These are phyloP conservation scores for Ceratocystis variospora DNA, from an alignment of 2,329 filamentous ascomycete species.

Conservation along the genomic window DNA sequence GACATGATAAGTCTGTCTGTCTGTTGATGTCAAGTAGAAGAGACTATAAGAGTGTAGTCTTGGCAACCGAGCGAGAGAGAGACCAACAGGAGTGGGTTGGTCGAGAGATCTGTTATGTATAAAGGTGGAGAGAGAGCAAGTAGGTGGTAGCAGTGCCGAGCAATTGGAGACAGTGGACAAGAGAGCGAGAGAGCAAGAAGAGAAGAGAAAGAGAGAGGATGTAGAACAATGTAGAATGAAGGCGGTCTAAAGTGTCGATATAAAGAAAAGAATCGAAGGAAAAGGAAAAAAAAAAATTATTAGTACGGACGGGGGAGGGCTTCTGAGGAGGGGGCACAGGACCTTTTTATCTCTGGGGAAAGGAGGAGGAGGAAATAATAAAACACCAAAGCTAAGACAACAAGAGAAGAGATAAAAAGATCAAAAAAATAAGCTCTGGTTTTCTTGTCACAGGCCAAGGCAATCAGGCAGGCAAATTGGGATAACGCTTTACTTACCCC, in stretches of 20 bases:
- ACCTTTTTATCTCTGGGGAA: background rate
- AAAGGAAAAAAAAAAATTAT: background rate
- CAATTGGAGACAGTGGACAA: background rate
- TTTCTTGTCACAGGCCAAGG: conserved; percentile 1
- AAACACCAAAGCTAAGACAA: background rate
- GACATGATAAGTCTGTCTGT: background rate
- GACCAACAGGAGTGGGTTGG: background rate
- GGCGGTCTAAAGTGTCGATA: background rate
- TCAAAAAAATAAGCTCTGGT: background rate
- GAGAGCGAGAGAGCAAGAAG: background rate
- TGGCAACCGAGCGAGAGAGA: background rate
- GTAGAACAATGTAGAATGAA: background rate
- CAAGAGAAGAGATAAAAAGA: background rate
- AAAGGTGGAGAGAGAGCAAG: background rate
- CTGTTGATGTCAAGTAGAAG: background rate
- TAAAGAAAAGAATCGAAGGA: background rate
- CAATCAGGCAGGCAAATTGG: background rate
- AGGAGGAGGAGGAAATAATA: background rate
- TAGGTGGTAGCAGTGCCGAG: background rate
- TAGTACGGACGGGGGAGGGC: background rate
- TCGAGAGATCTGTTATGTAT: background rate
- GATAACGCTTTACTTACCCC: background rate
- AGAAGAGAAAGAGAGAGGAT: background rate
- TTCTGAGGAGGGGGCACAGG: background rate
- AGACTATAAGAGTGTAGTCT: background rate